These are phyloP conservation scores for Vaccinium corymbosum DNA, from an alignment of 148 eudicot genomes.

Conservation along the genomic window DNA sequence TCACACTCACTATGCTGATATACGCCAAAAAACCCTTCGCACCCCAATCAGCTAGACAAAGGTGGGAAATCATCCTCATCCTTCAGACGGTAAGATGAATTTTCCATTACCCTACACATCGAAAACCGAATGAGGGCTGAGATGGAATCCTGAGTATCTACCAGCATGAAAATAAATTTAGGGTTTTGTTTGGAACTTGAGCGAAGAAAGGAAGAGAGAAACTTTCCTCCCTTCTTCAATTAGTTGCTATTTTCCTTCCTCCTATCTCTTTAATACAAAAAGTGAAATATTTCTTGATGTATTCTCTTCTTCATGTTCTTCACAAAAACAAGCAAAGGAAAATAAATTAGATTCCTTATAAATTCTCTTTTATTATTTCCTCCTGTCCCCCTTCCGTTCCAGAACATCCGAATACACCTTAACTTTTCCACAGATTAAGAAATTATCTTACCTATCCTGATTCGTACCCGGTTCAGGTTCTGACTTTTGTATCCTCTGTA, in stretches of 20 bases:
- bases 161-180: neutral
- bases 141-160: slow-evolving; percentile 12
- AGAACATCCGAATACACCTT: neutral
- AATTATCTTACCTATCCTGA: slow-evolving; percentile 32
- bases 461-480: slow-evolving; percentile 9
- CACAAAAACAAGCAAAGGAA: neutral
- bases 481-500: neutral
- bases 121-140: slow-evolving; percentile 17
- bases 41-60: slow-evolving; percentile 42
- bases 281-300: neutral
- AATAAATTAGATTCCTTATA: neutral
- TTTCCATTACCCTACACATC: slow-evolving; percentile 44
- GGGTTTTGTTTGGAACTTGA: neutral
- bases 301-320: neutral
- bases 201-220: neutral
- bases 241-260: neutral
- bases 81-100: slow-evolving; percentile 58
- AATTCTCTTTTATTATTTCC: neutral
- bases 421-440: neutral
- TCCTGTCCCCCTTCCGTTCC: neutral
- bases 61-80: slow-evolving; percentile 96
- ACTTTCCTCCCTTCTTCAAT: neutral
- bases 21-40: slow-evolving; percentile 11
- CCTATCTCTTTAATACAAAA: neutral
- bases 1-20: neutral